These are phyloP conservation scores for Flaveria bidentis DNA, from an alignment of 129 eudicot genomes.

Conservation along the genomic window DNA sequence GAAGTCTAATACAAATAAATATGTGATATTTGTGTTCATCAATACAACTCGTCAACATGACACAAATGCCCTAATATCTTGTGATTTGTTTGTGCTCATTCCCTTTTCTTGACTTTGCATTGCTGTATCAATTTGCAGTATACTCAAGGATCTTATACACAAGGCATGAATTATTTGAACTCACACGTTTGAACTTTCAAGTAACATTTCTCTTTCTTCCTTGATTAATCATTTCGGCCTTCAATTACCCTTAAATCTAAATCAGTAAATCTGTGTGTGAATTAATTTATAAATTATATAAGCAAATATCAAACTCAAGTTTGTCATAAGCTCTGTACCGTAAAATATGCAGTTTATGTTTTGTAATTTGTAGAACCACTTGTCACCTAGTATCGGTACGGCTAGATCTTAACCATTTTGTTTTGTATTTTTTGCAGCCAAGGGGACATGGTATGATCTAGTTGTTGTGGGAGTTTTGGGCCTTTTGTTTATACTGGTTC, in stretches of 20 bases:
- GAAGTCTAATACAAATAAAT: neutral
- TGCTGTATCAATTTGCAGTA: constrained; percentile 48
- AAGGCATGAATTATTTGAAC: constrained; percentile 70
- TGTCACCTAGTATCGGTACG: neutral
- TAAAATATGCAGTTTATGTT: neutral
- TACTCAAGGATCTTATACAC: constrained; percentile 75
- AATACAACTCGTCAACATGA: neutral
- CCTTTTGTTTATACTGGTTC: constrained; percentile 30
- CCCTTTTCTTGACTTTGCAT: constrained; percentile 8
- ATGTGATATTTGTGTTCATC: neutral
- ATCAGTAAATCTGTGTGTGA: neutral
- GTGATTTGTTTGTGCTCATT: neutral
- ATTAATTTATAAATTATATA: neutral
- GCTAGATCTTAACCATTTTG: constrained; percentile 4
- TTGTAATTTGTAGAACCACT: constrained; percentile 4
- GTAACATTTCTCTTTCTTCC: constrained; percentile 36
- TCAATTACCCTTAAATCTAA: neutral
- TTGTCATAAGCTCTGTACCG: neutral
- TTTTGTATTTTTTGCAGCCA: constrained; percentile 27
- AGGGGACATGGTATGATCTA: constrained; percentile 17
- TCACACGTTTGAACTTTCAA: constrained; percentile 49
- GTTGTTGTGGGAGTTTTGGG: constrained; percentile 17
- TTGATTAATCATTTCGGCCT: neutral
- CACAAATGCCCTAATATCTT: neutral
- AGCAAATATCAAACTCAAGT: neutral